Base-by-base conservation (phyloP, 139 green algal genomes). In the Diplosphaera chodatii region DNA sequence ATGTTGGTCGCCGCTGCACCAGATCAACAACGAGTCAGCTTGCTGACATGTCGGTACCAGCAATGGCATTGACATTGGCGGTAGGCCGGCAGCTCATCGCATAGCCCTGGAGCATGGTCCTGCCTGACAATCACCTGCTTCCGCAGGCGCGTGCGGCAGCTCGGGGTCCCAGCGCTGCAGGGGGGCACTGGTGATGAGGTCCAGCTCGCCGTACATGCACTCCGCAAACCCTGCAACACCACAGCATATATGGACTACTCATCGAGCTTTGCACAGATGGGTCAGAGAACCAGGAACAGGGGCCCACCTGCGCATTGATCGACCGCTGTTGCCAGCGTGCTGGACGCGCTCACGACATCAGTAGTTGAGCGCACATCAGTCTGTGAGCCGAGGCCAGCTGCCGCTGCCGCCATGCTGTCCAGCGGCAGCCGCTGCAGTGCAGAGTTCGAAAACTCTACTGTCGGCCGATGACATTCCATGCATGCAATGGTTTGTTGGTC, bases 131-230 rank as follows among this genome's bases (percentile, higher is more conserved):
- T 67, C 16, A 56, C 34, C 37, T 32, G 68, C 31, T 74, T 74
- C 68, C 13, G 31, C 37, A 59, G 48, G 48, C 16, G 48, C 48
- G 10, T 25, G 16, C 3, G 18, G 48, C 48, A 59, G 48, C 28
- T 63, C 30, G 40, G 64, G 30, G 10, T 78, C 73, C 73, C 73
- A 78, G 20, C 73, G 65, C 22, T 74, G 31, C 67, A 78, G 40
- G 22, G 73, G 67, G 25, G 65, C 40, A 0, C 21, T 4, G 30
- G 28, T 37, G 4, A 59, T 23, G 0, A 73, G 55, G n/a, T 73
- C 68, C 30, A 32, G 5, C 4, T 22, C 30, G 22, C 25, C 22
- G 29, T 41, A 32, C 68, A 73, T 73, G 68, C 55, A 67, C 21
- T 30, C 21, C 0, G 29, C 55, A 67, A 73, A 73, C 55, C 55